phyloP scores from a whole-genome alignment of 305 asterid genomes.

The Coffea humblotiana region DNA sequence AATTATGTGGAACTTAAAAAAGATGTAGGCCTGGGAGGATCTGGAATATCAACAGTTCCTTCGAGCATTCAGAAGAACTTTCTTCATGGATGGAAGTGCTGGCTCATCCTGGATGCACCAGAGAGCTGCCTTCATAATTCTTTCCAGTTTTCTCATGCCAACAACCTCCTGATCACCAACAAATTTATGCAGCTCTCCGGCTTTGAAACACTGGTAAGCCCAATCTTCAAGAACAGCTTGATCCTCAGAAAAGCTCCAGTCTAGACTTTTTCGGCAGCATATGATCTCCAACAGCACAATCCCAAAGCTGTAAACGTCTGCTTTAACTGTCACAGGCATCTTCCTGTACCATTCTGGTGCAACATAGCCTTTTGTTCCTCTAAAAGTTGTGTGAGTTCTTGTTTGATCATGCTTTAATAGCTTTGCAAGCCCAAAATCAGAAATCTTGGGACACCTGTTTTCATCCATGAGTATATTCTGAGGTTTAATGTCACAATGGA shows the following conservation, averaged over 20 bases:
- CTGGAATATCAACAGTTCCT: conserved; percentile 51
- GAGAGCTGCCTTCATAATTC: conserved; percentile 36
- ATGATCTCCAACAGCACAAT: conserved; percentile 45
- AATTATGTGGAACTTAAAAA: conserved; percentile 26
- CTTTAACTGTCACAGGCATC: conserved; percentile 47
- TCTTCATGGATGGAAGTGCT: conserved; percentile 49
- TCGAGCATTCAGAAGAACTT: conserved; percentile 50
- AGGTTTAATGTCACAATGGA: conserved; percentile 53
- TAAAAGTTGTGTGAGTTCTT: conserved; percentile 33
- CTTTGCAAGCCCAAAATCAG: conserved; percentile 59
- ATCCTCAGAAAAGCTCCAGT: conserved; percentile 35
- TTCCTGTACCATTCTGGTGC: conserved; percentile 55
- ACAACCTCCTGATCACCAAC: conserved; percentile 27
- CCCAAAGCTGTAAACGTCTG: conserved; percentile 54
- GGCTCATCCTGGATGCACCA: conserved; percentile 43
- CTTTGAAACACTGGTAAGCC: conserved; percentile 33
- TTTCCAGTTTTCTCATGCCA: conserved; percentile 19
- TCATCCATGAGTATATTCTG: conserved; percentile 55
- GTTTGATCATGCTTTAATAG: conserved; percentile 49
- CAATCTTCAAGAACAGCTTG: conserved; percentile 45
- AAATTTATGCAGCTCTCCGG: conserved; percentile 28
- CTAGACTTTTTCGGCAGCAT: conserved; percentile 29
- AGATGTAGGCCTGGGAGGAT: conserved; percentile 47
- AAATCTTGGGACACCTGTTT: conserved; percentile 35
- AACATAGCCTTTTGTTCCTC: conserved; percentile 54